Evolutionary conservation across 257 asterid genomes (phyloP), one percentile per base, ranked within the genome.

Genomic region (Rehmannia glutinosa): DNA sequence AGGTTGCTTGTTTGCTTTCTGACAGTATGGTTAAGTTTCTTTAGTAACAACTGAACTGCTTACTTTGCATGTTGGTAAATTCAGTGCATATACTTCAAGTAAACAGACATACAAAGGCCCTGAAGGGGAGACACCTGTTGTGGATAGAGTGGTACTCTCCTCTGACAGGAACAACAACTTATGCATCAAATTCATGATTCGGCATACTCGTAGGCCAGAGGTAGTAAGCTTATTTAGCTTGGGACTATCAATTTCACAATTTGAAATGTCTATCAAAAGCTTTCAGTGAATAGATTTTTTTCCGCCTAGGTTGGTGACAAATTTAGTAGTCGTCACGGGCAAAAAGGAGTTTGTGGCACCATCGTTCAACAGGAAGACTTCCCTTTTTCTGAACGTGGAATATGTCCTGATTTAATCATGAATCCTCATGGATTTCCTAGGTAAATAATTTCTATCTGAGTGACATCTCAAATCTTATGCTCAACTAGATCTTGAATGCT

Each of bases 401-500:
- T 90, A 69, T 90, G 97, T 76, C 99, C 99, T n/a, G 97, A 93
- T 80, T 80, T 93, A 61, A 90, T 93, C 77, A 93, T 93, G 99
- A 93, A 93, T 81, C 99, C 97, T 70, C 99, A 93, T 78, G 99
- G 97, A 73, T 93, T 86, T 85, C 99, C 99, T 0, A 93, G 97
- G 97, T 87, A 73, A 23, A 35, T 46, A 12, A 15, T 58, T 50
- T 70, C 33, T 58, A 2, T 69, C 33, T 42, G 65, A 58, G 53
- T 45, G 32, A 13, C 53, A 28, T 32, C 30, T 62, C 61, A 58
- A 6, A 47, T 57, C 27, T 60, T 50, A 12, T 41, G 30, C 51
- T 21, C 33, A 57, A 21, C 36, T 19, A 24, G 64, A 51, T 27
- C 19, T 28, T 62, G 72, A 43, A 55, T 55, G 61, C 16, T 62